Percentiles rank a stretch among this genome's conserved stretches.
Evolutionary conservation across 2,329 filamentous ascomycete species (phyloP).

Genomic region (Thyridium curvatum): DNA sequence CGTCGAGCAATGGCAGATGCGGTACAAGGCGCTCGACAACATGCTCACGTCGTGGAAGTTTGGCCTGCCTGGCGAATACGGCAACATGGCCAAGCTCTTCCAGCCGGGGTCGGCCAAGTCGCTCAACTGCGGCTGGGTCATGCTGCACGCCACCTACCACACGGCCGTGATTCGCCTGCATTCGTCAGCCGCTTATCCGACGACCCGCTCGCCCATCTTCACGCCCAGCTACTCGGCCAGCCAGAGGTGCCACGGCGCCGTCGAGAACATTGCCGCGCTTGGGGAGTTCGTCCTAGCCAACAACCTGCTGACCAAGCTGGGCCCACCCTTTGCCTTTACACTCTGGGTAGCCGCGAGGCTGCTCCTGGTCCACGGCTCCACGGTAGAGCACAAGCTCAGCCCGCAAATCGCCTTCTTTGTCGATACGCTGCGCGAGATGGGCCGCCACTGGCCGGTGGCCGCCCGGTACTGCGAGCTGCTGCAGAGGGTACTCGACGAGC

Average conservation of each 20-base stretch:
- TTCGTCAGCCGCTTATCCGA: slow-evolving; percentile 88
- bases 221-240: slow-evolving; percentile 81
- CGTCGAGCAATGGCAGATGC: slow-evolving; percentile 83
- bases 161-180: slow-evolving; percentile 86
- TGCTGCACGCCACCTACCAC: slow-evolving; percentile 86
- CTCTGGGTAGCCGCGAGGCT: slow-evolving; percentile 87
- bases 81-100: slow-evolving; percentile 76
- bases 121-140: slow-evolving; percentile 79
- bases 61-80: slow-evolving; percentile 73
- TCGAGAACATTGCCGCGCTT: slow-evolving; percentile 74
- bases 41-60: slow-evolving; percentile 79
- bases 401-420: slow-evolving; percentile 78
- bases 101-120: slow-evolving; percentile 61
- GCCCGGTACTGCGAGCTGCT: slow-evolving; percentile 75
- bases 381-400: slow-evolving; percentile 76
- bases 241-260: slow-evolving; percentile 75
- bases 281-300: slow-evolving; percentile 73
- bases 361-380: slow-evolving; percentile 83
- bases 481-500: slow-evolving; percentile 79
- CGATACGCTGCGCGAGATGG: slow-evolving; percentile 73
- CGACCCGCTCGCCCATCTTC: slow-evolving; percentile 81
- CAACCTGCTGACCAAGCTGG: slow-evolving; percentile 70
- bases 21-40: slow-evolving; percentile 79
- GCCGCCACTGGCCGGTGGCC: slow-evolving; percentile 79
- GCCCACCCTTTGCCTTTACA: slow-evolving; percentile 86